Conservation (phyloP, 106 monocot species). For the Dendrobium huoshanense region DNA sequence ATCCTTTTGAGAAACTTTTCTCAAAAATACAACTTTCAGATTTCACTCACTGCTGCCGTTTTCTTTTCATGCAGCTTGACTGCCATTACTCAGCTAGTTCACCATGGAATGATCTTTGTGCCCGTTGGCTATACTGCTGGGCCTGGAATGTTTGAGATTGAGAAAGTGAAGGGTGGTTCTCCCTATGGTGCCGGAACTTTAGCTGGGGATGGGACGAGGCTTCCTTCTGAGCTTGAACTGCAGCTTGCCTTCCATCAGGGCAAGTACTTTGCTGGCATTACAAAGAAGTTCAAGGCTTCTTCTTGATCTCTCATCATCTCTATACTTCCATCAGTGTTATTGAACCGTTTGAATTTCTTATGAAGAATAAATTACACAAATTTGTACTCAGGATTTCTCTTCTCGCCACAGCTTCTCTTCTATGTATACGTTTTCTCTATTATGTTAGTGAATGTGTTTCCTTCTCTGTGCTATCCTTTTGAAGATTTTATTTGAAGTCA, state of each 20-base stretch:
- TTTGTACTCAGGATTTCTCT: neutral
- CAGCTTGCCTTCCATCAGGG: slow-evolving; percentile 73
- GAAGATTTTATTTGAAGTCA: too few relatives aligned
- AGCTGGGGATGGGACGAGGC: slow-evolving; percentile 67
- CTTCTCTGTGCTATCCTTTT: too few relatives aligned
- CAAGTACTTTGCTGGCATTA: slow-evolving; percentile 45
- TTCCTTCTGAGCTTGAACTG: slow-evolving; percentile 55
- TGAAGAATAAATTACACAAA: neutral
- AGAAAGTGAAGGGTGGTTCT: slow-evolving; percentile 53
- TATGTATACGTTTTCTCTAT: too few relatives aligned
- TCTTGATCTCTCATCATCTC: neutral
- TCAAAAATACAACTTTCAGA: neutral
- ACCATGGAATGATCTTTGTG: slow-evolving; percentile 90
- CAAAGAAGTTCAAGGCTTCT: neutral
- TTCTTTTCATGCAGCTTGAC: slow-evolving; percentile 45
- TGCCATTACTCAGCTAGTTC: slow-evolving; percentile 64
- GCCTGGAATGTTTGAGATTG: slow-evolving; percentile 85
- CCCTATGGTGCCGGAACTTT: slow-evolving; percentile 81
- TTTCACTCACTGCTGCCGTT: neutral
- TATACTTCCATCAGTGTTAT: neutral
- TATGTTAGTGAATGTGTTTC: too few relatives aligned
- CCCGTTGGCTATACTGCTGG: slow-evolving; percentile 85
- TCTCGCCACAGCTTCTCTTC: too few relatives aligned
- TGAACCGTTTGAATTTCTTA: neutral
- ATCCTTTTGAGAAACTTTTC: neutral